phyloP scores from a whole-genome alignment of 306 rosid genomes.

The Canavalia gladiata region DNA sequence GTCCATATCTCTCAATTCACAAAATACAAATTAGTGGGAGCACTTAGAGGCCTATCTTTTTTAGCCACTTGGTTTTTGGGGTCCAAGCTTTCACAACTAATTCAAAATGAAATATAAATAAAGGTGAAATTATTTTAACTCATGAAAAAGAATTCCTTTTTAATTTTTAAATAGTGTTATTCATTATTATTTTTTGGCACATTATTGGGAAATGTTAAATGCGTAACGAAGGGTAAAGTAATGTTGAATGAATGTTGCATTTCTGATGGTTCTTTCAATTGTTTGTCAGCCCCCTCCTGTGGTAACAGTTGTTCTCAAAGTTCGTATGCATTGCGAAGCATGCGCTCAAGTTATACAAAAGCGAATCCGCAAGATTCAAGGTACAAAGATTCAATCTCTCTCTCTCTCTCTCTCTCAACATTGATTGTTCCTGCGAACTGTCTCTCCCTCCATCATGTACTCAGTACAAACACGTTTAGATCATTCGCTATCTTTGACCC shows the following conservation, averaged over 20 bases:
- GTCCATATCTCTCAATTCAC: constrained; percentile 27
- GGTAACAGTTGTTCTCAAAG: constrained; percentile 68
- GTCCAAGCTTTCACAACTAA: not conserved
- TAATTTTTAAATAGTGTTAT: too few relatives aligned
- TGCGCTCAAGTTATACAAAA: constrained; percentile 87
- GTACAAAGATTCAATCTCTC: constrained; percentile 51
- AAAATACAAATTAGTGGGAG: constrained; percentile 1
- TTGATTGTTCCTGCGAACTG: constrained; percentile 22
- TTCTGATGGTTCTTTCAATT: constrained; percentile 2
- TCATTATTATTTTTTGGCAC: not conserved
- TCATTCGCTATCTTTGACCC: constrained; percentile 1
- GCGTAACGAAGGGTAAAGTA: not conserved
- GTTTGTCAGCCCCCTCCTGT: constrained; percentile 70
- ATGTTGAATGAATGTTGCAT: not conserved
- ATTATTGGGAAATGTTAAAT: not conserved
- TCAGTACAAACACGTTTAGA: constrained; percentile 20
- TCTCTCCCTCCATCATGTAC: constrained; percentile 20
- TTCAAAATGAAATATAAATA: not conserved
- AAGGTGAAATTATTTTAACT: not conserved
- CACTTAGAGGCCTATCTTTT: not conserved
- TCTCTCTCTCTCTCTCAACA: not conserved
- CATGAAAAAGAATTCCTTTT: not conserved
- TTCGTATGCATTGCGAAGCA: constrained; percentile 94
- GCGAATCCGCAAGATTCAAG: constrained; percentile 81
- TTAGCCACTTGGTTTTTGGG: not conserved